These are phyloP conservation scores for Penicillium egyptiacum DNA, from an alignment of 495 filamentous ascomycete species.

Conservation along the genomic window DNA sequence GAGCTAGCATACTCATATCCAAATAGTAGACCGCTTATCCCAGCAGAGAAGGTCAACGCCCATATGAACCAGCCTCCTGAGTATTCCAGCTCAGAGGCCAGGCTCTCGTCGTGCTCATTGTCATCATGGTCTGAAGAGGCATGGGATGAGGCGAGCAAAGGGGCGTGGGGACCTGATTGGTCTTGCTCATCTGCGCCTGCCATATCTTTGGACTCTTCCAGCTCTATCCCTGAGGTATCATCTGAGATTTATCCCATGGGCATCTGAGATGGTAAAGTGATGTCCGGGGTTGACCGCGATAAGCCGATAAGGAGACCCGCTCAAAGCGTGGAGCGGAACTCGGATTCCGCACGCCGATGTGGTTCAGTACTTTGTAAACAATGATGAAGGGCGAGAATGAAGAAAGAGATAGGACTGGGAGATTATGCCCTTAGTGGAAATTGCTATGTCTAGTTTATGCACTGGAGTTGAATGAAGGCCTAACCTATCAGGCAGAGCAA, in stretches of 20 bases:
- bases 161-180: slow-evolving; percentile 26
- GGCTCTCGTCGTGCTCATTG: slow-evolving; percentile 16
- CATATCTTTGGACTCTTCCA: slow-evolving; percentile 27
- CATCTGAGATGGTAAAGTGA: slow-evolving; percentile 4
- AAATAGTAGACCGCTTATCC: slow-evolving; percentile 83
- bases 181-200: slow-evolving; percentile 25
- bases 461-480: background rate
- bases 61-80: slow-evolving; percentile 59
- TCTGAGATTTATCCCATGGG: background rate
- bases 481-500: background rate
- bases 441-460: background rate
- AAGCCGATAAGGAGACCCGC: slow-evolving; percentile 15
- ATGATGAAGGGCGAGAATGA: background rate
- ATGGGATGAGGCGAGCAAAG: slow-evolving; percentile 31
- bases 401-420: background rate
- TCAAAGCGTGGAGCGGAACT: background rate
- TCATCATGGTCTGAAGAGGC: slow-evolving; percentile 13
- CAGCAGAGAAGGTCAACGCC: slow-evolving; percentile 75
- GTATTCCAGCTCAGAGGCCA: slow-evolving; percentile 18
- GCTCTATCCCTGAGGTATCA: slow-evolving; percentile 12
- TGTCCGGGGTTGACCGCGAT: slow-evolving; percentile 19
- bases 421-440: background rate
- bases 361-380: background rate
- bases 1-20: slow-evolving; percentile 65
- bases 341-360: slow-evolving; percentile 5